phyloP scores from a whole-genome alignment of 2,329 filamentous ascomycete genomes.

The Penicillium sp. region DNA sequence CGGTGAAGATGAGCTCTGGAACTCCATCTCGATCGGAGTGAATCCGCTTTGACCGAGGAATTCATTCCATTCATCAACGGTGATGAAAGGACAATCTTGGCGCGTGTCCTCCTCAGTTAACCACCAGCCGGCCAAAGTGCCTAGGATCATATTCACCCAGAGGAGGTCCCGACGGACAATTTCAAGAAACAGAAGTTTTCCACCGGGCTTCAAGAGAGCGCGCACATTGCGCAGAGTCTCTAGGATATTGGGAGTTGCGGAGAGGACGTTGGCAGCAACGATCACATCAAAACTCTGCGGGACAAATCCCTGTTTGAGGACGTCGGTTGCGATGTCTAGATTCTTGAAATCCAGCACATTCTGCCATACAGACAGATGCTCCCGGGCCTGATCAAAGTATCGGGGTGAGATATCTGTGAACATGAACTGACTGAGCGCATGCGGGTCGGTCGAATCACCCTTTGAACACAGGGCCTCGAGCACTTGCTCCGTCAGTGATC shows the following conservation, averaged over 20 bases:
- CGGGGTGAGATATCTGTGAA: slow-evolving; percentile 44
- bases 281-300: slow-evolving; percentile 32
- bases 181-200: slow-evolving; percentile 43
- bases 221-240: slow-evolving; percentile 28
- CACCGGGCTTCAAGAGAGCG: slow-evolving; percentile 40
- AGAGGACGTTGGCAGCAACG: slow-evolving; percentile 38
- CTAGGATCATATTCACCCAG: background rate
- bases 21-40: slow-evolving; percentile 5
- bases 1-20: no score
- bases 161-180: background rate
- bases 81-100: background rate
- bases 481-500: slow-evolving; percentile 35
- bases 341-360: slow-evolving; percentile 27
- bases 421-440: slow-evolving; percentile 34
- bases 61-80: slow-evolving; percentile 1
- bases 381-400: slow-evolving; percentile 38
- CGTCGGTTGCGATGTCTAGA: slow-evolving; percentile 31
- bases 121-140: slow-evolving; percentile 4
- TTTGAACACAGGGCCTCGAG: no score
- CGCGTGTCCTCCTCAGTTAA: background rate
- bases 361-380: slow-evolving; percentile 20
- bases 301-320: slow-evolving; percentile 32
- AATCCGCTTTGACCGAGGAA: slow-evolving; percentile 3
- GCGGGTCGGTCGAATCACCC: slow-evolving; percentile 20
- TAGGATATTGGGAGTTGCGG: slow-evolving; percentile 31